These are phyloP conservation scores for Microbotryum intermedium DNA, from an alignment of 1,284 basidiomycete genomes.

Conservation along the genomic window DNA sequence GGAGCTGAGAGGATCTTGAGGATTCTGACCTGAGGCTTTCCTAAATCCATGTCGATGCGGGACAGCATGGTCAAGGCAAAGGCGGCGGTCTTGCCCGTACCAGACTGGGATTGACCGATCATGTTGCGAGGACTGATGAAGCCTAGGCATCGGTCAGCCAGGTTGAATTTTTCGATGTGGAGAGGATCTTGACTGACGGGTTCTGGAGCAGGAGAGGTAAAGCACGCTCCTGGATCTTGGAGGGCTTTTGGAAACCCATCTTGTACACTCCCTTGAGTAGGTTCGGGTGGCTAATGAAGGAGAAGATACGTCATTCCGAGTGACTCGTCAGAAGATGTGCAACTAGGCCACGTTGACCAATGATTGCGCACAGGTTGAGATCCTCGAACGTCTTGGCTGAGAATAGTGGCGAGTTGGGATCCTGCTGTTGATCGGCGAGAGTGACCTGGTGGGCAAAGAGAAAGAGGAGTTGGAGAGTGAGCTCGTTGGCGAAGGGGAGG, in stretches of 20 bases:
- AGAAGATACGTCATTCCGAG: not conserved
- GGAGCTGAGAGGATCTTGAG: not conserved
- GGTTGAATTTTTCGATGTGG: not conserved
- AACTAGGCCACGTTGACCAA: not conserved
- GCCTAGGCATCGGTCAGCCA: slow-evolving; percentile 11
- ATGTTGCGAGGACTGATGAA: slow-evolving; percentile 76
- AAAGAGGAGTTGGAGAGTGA: not conserved
- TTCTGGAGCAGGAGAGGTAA: slow-evolving; percentile 82
- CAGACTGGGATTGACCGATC: slow-evolving; percentile 98
- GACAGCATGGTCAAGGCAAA: slow-evolving; percentile 97
- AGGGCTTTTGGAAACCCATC: slow-evolving; percentile 94
- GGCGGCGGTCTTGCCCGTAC: slow-evolving; percentile 97
- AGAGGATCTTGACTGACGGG: slow-evolving; percentile 54
- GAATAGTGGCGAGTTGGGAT: slow-evolving; percentile 90
- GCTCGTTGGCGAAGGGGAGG: not conserved
- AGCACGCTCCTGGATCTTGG: slow-evolving; percentile 97
- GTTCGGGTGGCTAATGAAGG: slow-evolving; percentile 59
- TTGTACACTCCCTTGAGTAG: slow-evolving; percentile 93
- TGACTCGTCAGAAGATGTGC: slow-evolving; percentile 3
- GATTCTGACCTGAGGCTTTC: slow-evolving; percentile 67
- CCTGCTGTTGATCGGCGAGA: slow-evolving; percentile 90
- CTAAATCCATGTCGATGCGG: slow-evolving; percentile 73
- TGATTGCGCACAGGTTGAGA: slow-evolving; percentile 64
- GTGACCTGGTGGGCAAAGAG: slow-evolving; percentile 62
- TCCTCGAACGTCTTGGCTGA: slow-evolving; percentile 93